These are phyloP conservation scores for Crithidia fasciculata DNA, from an alignment of 208 protist species.

Conservation along the genomic window DNA sequence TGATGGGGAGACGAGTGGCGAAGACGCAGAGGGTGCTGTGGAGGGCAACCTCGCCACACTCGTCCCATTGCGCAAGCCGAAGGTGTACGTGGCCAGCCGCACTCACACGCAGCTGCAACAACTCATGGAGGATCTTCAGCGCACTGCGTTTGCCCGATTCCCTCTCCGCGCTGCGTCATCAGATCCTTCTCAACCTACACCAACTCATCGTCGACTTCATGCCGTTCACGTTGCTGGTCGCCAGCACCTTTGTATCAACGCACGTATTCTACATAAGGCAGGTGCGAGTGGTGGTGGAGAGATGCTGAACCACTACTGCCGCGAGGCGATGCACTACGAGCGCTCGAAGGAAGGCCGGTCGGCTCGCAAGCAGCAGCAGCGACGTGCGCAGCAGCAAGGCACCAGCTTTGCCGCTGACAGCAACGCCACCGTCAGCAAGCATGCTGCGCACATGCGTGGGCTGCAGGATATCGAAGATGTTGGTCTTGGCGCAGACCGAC, in stretches of 20 bases:
- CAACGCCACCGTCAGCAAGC: background rate
- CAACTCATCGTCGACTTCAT: slow-evolving; percentile 21
- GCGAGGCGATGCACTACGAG: slow-evolving; percentile 88
- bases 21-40: slow-evolving; percentile 11
- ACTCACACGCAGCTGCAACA: slow-evolving; percentile 96
- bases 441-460: background rate
- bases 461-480: slow-evolving; percentile 24
- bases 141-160: slow-evolving; percentile 77
- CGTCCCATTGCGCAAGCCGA: slow-evolving; percentile 67
- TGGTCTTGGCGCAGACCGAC: background rate
- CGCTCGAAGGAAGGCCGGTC: slow-evolving; percentile 46
- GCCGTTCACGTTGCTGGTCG: slow-evolving; percentile 92
- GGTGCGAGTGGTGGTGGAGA: slow-evolving; percentile 27
- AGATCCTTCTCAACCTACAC: background rate
- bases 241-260: slow-evolving; percentile 92
- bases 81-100: slow-evolving; percentile 94
- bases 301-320: slow-evolving; percentile 94
- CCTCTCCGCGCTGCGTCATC: slow-evolving; percentile 25
- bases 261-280: slow-evolving; percentile 34
- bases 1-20: background rate
- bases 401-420: background rate
- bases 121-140: slow-evolving; percentile 89
- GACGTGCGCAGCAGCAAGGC: background rate
- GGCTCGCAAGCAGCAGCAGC: slow-evolving; percentile 32
- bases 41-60: slow-evolving; percentile 27